phyloP scores from a whole-genome alignment of 192 early-diverging fungal genomes.

The Thamnidium elegans region DNA sequence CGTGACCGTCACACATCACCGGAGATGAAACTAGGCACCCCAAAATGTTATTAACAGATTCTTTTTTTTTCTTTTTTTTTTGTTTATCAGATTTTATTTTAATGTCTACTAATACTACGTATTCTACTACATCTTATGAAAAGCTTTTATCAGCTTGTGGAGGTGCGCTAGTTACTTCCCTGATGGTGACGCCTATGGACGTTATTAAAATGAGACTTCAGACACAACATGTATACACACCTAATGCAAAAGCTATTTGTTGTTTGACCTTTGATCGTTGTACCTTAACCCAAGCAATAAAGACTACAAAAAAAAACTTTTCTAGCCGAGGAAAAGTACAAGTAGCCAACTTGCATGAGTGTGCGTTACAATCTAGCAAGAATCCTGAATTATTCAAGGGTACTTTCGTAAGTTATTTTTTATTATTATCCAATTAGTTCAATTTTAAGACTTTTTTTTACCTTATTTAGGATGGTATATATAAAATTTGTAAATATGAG shows the following conservation, averaged over 20 bases:
- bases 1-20: too few relatives aligned
- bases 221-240: slow-evolving; percentile 39
- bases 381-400: slow-evolving; percentile 27
- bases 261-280: background rate
- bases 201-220: slow-evolving; percentile 85
- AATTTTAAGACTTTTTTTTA: background rate
- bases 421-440: background rate
- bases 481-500: slow-evolving; percentile 77
- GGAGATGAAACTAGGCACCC: too few relatives aligned
- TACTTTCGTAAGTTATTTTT: slow-evolving; percentile 34
- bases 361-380: slow-evolving; percentile 4
- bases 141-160: slow-evolving; percentile 80
- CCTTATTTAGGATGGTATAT: slow-evolving; percentile 61
- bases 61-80: too few relatives aligned
- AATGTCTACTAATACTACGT: too few relatives aligned
- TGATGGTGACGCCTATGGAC: slow-evolving; percentile 82
- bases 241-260: background rate
- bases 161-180: slow-evolving; percentile 80
- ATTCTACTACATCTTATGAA: slow-evolving; percentile 46
- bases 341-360: slow-evolving; percentile 23
- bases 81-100: too few relatives aligned
- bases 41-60: too few relatives aligned
- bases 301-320: background rate
- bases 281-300: slow-evolving; percentile 5
- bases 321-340: background rate